Conservation (phyloP, 2,329 filamentous ascomycete species). For the Bimuria novae-zelandiae region DNA sequence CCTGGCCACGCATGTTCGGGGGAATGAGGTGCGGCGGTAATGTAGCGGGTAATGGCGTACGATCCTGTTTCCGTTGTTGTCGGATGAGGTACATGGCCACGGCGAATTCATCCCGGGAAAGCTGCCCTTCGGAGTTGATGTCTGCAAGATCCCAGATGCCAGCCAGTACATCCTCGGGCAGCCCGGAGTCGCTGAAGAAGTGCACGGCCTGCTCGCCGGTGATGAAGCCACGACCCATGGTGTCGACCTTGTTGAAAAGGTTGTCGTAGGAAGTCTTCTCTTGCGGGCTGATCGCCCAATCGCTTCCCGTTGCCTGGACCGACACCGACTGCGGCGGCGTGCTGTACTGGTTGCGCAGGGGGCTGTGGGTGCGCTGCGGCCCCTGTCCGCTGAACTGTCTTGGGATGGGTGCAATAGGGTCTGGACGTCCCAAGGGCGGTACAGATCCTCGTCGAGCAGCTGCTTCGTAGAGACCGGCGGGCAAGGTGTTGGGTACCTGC, state of each 20-base stretch:
- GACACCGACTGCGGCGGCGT: slow-evolving; percentile 55
- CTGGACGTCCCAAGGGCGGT: slow-evolving; percentile 52
- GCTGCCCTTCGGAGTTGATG: slow-evolving; percentile 83
- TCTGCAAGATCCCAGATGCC: slow-evolving; percentile 98
- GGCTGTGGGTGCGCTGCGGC: slow-evolving; percentile 63
- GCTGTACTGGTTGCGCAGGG: slow-evolving; percentile 58
- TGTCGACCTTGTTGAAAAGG: slow-evolving; percentile 84
- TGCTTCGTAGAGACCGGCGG: slow-evolving; percentile 86
- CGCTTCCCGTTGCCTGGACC: slow-evolving; percentile 61
- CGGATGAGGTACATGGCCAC: slow-evolving; percentile 97
- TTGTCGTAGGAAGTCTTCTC: slow-evolving; percentile 90
- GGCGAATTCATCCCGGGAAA: slow-evolving; percentile 89
- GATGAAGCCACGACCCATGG: slow-evolving; percentile 77
- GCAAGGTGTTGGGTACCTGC: slow-evolving; percentile 77
- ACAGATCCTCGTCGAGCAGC: slow-evolving; percentile 66
- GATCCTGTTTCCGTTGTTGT: slow-evolving; percentile 74
- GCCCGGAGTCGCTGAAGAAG: slow-evolving; percentile 90
- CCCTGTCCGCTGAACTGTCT: slow-evolving; percentile 77
- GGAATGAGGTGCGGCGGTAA: slow-evolving; percentile 83
- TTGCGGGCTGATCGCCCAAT: slow-evolving; percentile 81
- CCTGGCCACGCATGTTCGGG: slow-evolving; percentile 76
- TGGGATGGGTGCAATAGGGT: slow-evolving; percentile 67
- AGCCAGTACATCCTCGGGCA: slow-evolving; percentile 85
- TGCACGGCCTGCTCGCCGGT: slow-evolving; percentile 92
- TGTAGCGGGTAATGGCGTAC: slow-evolving; percentile 72